These are phyloP conservation scores for Rhodotorula sp. DNA, from an alignment of 1,284 basidiomycete genomes.

Conservation along the genomic window DNA sequence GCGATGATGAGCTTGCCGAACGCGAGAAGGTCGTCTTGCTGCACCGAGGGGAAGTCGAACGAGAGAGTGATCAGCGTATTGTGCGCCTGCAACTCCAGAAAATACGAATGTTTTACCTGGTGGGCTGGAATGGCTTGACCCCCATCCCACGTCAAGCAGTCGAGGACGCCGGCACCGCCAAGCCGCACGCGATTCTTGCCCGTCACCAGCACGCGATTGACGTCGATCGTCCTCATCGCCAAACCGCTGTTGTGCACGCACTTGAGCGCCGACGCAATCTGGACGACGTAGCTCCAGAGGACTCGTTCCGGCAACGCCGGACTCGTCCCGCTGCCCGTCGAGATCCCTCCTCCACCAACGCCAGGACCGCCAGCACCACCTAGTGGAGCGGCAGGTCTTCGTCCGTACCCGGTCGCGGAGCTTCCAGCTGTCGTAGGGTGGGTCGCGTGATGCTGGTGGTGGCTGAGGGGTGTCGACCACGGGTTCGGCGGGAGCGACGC, in stretches of 20 bases:
- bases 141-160: conserved; percentile 74
- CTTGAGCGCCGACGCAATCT: conserved; percentile 84
- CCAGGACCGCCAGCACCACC: conserved; percentile 33
- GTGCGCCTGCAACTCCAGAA: no score
- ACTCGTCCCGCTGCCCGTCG: neutral
- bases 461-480: conserved; percentile 38
- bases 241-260: conserved; percentile 77
- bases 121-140: conserved; percentile 60
- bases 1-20: conserved; percentile 81
- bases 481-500: conserved; percentile 48
- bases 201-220: conserved; percentile 83
- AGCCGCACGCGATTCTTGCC: conserved; percentile 73
- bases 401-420: conserved; percentile 52
- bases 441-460: conserved; percentile 12
- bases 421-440: conserved; percentile 7
- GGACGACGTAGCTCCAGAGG: conserved; percentile 90
- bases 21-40: conserved; percentile 82
- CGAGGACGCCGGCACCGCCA: conserved; percentile 76
- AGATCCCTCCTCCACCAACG: neutral
- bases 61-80: neutral
- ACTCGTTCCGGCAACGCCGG: conserved; percentile 67
- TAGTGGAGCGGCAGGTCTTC: conserved; percentile 53
- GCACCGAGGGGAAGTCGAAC: conserved; percentile 5
- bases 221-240: conserved; percentile 79
- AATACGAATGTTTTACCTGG: conserved; percentile 52